phyloP scores from a whole-genome alignment of 2,329 filamentous ascomycete species.

The Diaporthe ilicicola region DNA sequence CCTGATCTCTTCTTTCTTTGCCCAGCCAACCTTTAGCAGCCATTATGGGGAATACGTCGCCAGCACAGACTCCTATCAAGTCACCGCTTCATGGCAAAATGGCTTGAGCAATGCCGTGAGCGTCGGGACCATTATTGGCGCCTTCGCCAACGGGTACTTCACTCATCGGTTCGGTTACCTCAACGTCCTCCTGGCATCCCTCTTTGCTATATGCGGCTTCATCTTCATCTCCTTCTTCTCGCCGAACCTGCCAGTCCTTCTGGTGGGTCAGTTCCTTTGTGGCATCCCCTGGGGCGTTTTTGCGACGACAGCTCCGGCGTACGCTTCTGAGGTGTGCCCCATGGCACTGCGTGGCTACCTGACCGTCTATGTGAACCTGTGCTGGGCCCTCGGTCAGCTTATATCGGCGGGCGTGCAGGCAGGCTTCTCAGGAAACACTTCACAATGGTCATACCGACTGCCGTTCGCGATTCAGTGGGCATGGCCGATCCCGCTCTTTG shows the following conservation, averaged over 20 bases:
- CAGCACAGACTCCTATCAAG: constrained; percentile 43
- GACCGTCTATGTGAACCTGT: constrained; percentile 18
- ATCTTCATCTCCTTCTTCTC: constrained; percentile 59
- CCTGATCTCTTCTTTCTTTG: too few relatives aligned
- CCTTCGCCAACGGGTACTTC: constrained; percentile 56
- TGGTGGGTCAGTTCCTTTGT: constrained; percentile 54
- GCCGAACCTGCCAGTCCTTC: constrained; percentile 45
- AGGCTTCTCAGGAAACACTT: background rate
- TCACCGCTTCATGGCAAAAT: constrained; percentile 60
- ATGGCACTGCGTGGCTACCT: constrained; percentile 10
- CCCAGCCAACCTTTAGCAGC: too few relatives aligned
- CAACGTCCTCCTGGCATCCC: constrained; percentile 52
- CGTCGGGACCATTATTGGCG: constrained; percentile 58
- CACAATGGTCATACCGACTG: constrained; percentile 37
- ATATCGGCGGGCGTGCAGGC: constrained; percentile 7
- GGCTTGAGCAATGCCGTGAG: constrained; percentile 48
- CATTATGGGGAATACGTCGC: constrained; percentile 38
- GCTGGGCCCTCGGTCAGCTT: constrained; percentile 17
- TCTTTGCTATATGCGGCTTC: constrained; percentile 49
- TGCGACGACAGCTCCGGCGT: constrained; percentile 54
- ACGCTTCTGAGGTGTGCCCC: constrained; percentile 45
- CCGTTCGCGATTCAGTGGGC: constrained; percentile 40
- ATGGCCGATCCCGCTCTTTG: constrained; percentile 35
- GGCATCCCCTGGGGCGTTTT: constrained; percentile 57
- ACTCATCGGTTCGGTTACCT: constrained; percentile 53